These are phyloP conservation scores for Tubosaeta sp. DNA, from an alignment of 768 basidiomycete species.

Conservation along the genomic window DNA sequence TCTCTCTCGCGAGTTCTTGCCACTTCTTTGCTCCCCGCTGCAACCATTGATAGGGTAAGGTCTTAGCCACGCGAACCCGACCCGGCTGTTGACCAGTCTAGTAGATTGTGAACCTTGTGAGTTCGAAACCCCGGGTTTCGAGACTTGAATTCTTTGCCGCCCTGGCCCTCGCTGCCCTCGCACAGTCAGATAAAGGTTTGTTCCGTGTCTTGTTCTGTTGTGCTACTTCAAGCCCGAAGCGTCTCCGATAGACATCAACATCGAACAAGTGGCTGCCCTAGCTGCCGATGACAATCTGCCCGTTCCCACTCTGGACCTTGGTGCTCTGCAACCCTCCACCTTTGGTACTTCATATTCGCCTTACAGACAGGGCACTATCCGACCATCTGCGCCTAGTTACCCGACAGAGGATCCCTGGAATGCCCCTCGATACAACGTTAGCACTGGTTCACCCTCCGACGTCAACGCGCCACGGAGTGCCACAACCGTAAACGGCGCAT, in stretches of 20 bases:
- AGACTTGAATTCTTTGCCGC: constrained; percentile 91
- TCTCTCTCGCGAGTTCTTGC: constrained; percentile 75
- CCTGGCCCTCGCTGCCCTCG: constrained; percentile 80
- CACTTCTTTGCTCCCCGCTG: constrained; percentile 75
- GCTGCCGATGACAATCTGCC: constrained; percentile 78
- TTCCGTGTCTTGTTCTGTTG: constrained; percentile 1
- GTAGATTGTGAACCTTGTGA: constrained; percentile 88
- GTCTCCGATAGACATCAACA: constrained; percentile 56
- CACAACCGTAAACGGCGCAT: constrained; percentile 37
- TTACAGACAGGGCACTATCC: constrained; percentile 44
- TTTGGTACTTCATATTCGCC: constrained; percentile 39
- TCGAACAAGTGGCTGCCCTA: constrained; percentile 75
- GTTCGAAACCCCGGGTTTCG: constrained; percentile 73
- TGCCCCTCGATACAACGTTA: constrained; percentile 29
- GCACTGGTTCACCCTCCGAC: constrained; percentile 32
- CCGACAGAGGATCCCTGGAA: constrained; percentile 71
- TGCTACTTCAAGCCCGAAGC: not conserved
- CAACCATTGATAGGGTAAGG: constrained; percentile 73
- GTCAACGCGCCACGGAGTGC: constrained; percentile 19
- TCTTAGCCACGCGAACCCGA: not conserved
- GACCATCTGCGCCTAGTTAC: constrained; percentile 47
- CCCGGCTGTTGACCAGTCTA: constrained; percentile 4
- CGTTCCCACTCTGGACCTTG: constrained; percentile 65
- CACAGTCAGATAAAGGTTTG: constrained; percentile 76
- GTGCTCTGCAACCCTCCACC: constrained; percentile 51